Percentiles rank a stretch among this genome's conserved stretches.
Conservation (phyloP, 108 stramenopile genomes). For the Pseudonitzschia delicatissima region DNA sequence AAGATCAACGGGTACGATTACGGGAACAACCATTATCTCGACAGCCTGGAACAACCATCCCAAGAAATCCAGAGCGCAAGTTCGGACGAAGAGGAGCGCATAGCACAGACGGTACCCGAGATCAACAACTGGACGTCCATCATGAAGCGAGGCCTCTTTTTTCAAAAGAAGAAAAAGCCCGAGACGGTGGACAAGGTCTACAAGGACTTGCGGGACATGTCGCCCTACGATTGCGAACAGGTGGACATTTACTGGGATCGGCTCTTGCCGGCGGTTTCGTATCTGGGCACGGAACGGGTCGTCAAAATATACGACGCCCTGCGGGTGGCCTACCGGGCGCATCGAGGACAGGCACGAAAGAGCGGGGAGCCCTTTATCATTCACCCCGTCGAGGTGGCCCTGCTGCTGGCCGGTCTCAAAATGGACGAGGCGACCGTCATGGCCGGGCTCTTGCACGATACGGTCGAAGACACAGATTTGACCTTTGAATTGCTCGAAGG, state of each 20-base stretch:
- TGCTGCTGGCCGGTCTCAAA: constrained; percentile 80
- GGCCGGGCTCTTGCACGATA: constrained; percentile 96
- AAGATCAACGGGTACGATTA: constrained; percentile 13
- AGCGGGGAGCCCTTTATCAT: constrained; percentile 93
- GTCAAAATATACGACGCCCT: constrained; percentile 71
- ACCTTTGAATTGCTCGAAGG: constrained; percentile 90
- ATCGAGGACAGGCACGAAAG: constrained; percentile 88
- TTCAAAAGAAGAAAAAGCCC: constrained; percentile 21
- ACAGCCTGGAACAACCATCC: background rate
- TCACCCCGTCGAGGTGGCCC: constrained; percentile 91
- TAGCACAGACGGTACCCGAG: constrained; percentile 52
- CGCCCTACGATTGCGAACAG: constrained; percentile 50
- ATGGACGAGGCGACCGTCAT: constrained; percentile 92
- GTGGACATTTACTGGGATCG: constrained; percentile 76
- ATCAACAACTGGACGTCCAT: constrained; percentile 75
- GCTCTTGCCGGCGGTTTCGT: constrained; percentile 62
- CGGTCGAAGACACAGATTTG: constrained; percentile 94
- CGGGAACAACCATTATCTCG: background rate
- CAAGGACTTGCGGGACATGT: constrained; percentile 61
- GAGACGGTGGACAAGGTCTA: constrained; percentile 42
- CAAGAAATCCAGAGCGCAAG: background rate
- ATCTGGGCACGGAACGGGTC: constrained; percentile 53
- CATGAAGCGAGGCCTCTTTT: constrained; percentile 41
- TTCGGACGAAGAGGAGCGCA: constrained; percentile 53
- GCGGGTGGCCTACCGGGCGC: constrained; percentile 81